A percentile compares a stretch with the other conserved stretches of the same genome.
phyloP scores from a whole-genome alignment of 441 rosid species.

The Gossypium aridum region DNA sequence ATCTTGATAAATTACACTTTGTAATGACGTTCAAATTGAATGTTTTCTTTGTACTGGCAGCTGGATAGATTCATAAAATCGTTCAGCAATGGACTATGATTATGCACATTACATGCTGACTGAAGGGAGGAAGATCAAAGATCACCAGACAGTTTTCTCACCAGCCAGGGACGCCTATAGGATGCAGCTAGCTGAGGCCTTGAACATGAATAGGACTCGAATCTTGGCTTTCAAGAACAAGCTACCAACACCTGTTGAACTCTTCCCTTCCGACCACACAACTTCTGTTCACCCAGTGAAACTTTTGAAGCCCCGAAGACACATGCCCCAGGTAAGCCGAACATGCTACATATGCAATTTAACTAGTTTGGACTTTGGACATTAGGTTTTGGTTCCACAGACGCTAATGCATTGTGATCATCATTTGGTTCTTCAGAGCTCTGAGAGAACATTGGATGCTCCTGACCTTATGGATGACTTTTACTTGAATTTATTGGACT shows the following conservation, averaged over 20 bases:
- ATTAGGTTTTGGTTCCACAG: not conserved
- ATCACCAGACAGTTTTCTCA: constrained; percentile 35
- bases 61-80: constrained; percentile 42
- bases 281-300: constrained; percentile 18
- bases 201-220: constrained; percentile 55
- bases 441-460: constrained; percentile 19
- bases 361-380: not conserved
- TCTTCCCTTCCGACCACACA: constrained; percentile 11
- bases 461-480: constrained; percentile 29
- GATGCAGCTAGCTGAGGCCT: constrained; percentile 57
- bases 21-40: not conserved
- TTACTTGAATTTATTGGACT: constrained; percentile 34
- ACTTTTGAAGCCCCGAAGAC: constrained; percentile 21
- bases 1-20: constrained; percentile 2
- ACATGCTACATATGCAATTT: not conserved
- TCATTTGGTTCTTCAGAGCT: constrained; percentile 22
- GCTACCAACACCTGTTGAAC: constrained; percentile 32
- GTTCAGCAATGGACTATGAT: constrained; percentile 33
- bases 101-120: constrained; percentile 32
- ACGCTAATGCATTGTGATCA: not conserved
- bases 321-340: constrained; percentile 26
- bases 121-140: constrained; percentile 35
- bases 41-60: constrained; percentile 19
- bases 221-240: constrained; percentile 67
- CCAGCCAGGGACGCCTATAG: constrained; percentile 58